phyloP scores from a whole-genome alignment of 2,329 filamentous ascomycete genomes.

The Botrytis pseudocinerea region DNA sequence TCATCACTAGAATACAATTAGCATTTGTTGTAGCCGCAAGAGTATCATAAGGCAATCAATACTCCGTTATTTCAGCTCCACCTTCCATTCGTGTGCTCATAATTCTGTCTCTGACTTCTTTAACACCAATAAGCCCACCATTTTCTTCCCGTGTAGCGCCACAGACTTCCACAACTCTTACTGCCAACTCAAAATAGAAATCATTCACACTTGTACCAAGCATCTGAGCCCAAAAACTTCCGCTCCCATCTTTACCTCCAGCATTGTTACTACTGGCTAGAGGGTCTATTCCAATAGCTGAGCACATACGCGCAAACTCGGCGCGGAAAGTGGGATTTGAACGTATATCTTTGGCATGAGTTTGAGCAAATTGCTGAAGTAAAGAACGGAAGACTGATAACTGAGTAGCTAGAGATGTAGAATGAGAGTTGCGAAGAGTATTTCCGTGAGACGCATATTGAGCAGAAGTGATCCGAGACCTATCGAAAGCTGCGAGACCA shows the following conservation, averaged over 20 bases:
- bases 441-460: slow-evolving; percentile 91
- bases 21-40: slow-evolving; percentile 1
- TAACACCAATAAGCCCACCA: slow-evolving; percentile 83
- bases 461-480: slow-evolving; percentile 78
- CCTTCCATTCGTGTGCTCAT: slow-evolving; percentile 73
- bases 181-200: slow-evolving; percentile 97
- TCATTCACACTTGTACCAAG: slow-evolving; percentile 91
- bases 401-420: slow-evolving; percentile 84
- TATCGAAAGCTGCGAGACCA: slow-evolving; percentile 86
- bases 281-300: slow-evolving; percentile 93
- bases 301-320: slow-evolving; percentile 98
- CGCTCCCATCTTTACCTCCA: slow-evolving; percentile 50
- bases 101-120: slow-evolving; percentile 76
- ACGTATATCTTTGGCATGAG: slow-evolving; percentile 93
- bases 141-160: slow-evolving; percentile 84
- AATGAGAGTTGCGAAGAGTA: slow-evolving; percentile 79
- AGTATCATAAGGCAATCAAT: slow-evolving; percentile 38
- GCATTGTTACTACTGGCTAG: slow-evolving; percentile 67
- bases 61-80: slow-evolving; percentile 75
- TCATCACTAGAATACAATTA: slow-evolving; percentile 63
- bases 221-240: slow-evolving; percentile 89
- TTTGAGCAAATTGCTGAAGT: slow-evolving; percentile 91
- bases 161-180: slow-evolving; percentile 93
- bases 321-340: slow-evolving; percentile 93
- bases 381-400: slow-evolving; percentile 94